Conservation (phyloP, 2,329 filamentous ascomycete species). For the Phyllachora maydis region DNA sequence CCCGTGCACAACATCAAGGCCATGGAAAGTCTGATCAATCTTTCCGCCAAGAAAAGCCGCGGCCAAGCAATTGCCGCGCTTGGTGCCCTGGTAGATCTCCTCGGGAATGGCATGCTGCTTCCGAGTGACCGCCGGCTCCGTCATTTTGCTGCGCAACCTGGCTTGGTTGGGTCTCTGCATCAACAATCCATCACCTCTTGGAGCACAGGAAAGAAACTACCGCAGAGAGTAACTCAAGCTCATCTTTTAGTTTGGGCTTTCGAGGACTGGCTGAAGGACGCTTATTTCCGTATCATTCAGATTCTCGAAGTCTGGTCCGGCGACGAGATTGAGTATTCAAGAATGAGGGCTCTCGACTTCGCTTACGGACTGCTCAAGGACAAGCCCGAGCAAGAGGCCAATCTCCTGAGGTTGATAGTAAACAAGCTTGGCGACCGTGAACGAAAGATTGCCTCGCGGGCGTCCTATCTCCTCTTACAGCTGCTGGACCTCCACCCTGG, state of each 20-base stretch:
- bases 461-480: conserved; percentile 86
- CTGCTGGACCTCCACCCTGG: conserved; percentile 72
- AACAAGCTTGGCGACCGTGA: conserved; percentile 95
- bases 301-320: conserved; percentile 82
- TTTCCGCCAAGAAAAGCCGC: conserved; percentile 87
- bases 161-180: conserved; percentile 50
- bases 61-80: conserved; percentile 86
- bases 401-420: conserved; percentile 72
- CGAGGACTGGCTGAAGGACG: conserved; percentile 87
- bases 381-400: conserved; percentile 94
- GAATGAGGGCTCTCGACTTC: conserved; percentile 72
- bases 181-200: conserved; percentile 35
- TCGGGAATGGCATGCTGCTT: conserved; percentile 72
- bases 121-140: conserved; percentile 66
- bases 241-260: conserved; percentile 81
- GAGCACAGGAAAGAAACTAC: conserved; percentile 49
- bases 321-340: conserved; percentile 87
- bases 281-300: conserved; percentile 85
- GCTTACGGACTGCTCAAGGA: conserved; percentile 82
- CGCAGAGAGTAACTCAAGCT: conserved; percentile 48
- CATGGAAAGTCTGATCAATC: conserved; percentile 59
- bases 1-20: conserved; percentile 83
- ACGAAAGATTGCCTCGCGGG: conserved; percentile 84
- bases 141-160: conserved; percentile 62
- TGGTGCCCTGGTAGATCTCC: conserved; percentile 79